phyloP scores from a whole-genome alignment of 2,329 filamentous ascomycete species.

The Plenodomus lindquistii region DNA sequence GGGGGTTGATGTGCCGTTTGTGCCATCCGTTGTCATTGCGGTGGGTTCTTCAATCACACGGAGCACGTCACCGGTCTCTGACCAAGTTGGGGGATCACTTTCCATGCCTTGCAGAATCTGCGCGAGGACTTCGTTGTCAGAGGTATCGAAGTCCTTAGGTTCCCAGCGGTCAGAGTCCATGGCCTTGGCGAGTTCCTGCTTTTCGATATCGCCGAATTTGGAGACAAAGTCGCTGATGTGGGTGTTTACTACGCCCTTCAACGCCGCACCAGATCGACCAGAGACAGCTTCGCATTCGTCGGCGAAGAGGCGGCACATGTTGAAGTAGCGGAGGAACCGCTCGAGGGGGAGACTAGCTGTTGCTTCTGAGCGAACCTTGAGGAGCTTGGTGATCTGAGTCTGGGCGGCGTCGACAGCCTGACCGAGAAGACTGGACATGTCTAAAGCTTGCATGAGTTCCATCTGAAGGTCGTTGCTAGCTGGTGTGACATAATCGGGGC shows the following conservation, averaged over 20 bases:
- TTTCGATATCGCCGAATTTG: conserved; percentile 70
- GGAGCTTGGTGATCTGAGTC: conserved; percentile 70
- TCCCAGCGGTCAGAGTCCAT: conserved; percentile 84
- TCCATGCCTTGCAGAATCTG: conserved; percentile 72
- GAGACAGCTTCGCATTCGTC: conserved; percentile 87
- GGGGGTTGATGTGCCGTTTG: conserved; percentile 28
- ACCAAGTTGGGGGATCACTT: conserved; percentile 70
- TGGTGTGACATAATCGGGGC: conserved; percentile 14
- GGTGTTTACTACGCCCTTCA: conserved; percentile 78
- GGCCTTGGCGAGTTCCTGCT: conserved; percentile 72
- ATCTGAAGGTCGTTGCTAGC: conserved; percentile 58
- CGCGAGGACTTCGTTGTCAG: conserved; percentile 62
- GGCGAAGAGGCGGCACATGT: conserved; percentile 78
- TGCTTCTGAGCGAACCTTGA: conserved; percentile 77
- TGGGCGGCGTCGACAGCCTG: conserved; percentile 82
- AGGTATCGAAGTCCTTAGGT: conserved; percentile 72
- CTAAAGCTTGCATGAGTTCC: conserved; percentile 75
- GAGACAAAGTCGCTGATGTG: conserved; percentile 83
- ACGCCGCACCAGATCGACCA: conserved; percentile 71
- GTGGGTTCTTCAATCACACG: conserved; percentile 22
- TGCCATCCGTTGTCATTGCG: neutral
- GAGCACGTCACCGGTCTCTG: conserved; percentile 54
- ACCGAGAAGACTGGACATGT: conserved; percentile 75
- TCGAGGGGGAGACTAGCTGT: conserved; percentile 68
- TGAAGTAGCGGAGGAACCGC: conserved; percentile 80